Base-by-base conservation (phyloP, 2,329 filamentous ascomycete species). In the Lachnellula subtilissima region DNA sequence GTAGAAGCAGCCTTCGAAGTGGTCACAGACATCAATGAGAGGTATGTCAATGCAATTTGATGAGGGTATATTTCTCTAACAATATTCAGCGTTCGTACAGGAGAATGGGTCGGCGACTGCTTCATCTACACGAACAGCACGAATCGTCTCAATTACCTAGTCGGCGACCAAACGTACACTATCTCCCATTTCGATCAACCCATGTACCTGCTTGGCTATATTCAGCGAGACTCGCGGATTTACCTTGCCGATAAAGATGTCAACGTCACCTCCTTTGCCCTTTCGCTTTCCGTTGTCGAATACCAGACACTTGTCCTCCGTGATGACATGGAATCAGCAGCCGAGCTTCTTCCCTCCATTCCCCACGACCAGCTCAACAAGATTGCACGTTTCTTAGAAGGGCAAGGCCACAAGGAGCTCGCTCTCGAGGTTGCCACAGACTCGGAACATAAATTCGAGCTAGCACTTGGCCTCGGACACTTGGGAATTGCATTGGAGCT, bases 101-200 rank as follows among this genome's bases (percentile, higher is more conserved):
- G 93, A 65, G 89, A 96, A 76, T 99, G 94, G 94, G 89, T 99
- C 55, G 94, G 94, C 60, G 94, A 99, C 76, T 96, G 93, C 77
- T 96, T 99, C 80, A 92, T 97, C 72, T 99, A 97, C 81, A 97
- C 94, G 54, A 97, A 96, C 79, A 89, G 83, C 72, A 96, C 92
- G 9, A 97, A 97, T 79, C 89, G 94, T 60, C 80, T 99, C 58
- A 97, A 97, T 78, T 97, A 97, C 76, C 84, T 99, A 22, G 93
- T 99, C 14, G 94, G 94, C 63, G 94, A 97, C 74, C 92, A 97
- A 76, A 96, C 91, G 14, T 97, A 97, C 79, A 97, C 93, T 3
- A 89, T 99, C 63, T 94, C 92, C 12, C 93, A 97, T 75, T 97
- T 97, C 68, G 94, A 99, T 74, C 87, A 92, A 71, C 85, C 91